A percentile compares a stretch with the other conserved stretches of the same genome.
These are phyloP conservation scores for Dimocarpus longan DNA, from an alignment of 345 rosid species.

Conservation along the genomic window DNA sequence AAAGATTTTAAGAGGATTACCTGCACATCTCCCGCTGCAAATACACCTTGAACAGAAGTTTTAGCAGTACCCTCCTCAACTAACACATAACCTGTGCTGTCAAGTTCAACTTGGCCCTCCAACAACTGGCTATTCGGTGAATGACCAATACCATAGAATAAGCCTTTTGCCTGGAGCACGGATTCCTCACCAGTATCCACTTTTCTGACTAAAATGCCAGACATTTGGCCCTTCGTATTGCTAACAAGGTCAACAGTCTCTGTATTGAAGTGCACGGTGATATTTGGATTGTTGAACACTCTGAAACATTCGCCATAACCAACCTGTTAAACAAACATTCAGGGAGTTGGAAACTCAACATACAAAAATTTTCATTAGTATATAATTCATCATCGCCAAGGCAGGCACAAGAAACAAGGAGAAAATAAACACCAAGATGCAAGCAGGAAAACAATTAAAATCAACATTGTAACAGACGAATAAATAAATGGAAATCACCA, in stretches of 20 bases:
- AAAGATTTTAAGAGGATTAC: constrained; percentile 38
- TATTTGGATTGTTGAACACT: constrained; percentile 95
- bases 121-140: constrained; percentile 85
- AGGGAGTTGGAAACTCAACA: constrained; percentile 99
- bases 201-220: constrained; percentile 75
- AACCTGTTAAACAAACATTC: constrained; percentile 99
- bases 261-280: constrained; percentile 92
- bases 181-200: constrained; percentile 79
- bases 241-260: constrained; percentile 79
- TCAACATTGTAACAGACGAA: not conserved
- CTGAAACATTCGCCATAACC: constrained; percentile 99
- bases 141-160: constrained; percentile 98
- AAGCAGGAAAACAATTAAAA: not conserved
- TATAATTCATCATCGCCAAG: constrained; percentile 39
- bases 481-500: not conserved
- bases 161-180: constrained; percentile 89
- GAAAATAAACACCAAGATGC: constrained; percentile 5
- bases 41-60: constrained; percentile 90
- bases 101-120: constrained; percentile 95
- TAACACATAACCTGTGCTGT: constrained; percentile 73
- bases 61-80: constrained; percentile 76
- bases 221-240: constrained; percentile 95
- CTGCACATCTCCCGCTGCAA: constrained; percentile 99
- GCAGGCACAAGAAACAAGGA: constrained; percentile 21
- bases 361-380: constrained; percentile 67